Conservation (phyloP, 2,329 filamentous ascomycete species). For the Paraphaeosphaeria sporulosa region DNA sequence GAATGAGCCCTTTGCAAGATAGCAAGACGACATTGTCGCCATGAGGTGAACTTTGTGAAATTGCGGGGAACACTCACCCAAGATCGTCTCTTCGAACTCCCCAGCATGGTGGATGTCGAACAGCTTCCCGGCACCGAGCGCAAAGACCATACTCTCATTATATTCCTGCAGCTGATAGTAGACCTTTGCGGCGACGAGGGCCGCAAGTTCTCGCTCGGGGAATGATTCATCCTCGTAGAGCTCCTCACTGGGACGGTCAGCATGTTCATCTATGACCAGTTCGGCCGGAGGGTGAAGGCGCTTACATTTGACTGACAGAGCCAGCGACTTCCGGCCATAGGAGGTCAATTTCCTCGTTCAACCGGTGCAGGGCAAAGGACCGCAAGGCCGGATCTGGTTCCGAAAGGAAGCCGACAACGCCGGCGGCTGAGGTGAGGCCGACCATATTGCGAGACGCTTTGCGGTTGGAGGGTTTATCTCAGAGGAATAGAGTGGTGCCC, state of each 20-base stretch:
- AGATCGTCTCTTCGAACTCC: conserved; percentile 99
- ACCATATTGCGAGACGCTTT: conserved; percentile 68
- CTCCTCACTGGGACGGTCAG: conserved; percentile 74
- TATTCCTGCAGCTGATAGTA: conserved; percentile 99
- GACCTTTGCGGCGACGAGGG: conserved; percentile 93
- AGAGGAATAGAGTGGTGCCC: conserved; percentile 21
- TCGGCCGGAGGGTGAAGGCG: not conserved
- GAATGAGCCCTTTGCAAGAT: not conserved
- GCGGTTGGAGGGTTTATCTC: conserved; percentile 17
- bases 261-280: conserved; percentile 16
- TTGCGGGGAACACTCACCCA: conserved; percentile 63
- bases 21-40: not conserved
- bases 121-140: conserved; percentile 89
- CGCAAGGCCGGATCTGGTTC: conserved; percentile 95
- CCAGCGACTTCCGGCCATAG: conserved; percentile 98
- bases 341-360: conserved; percentile 96
- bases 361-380: conserved; percentile 90
- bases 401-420: conserved; percentile 91
- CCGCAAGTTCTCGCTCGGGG: conserved; percentile 90
- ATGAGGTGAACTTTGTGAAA: not conserved
- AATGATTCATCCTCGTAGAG: conserved; percentile 97
- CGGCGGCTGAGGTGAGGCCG: conserved; percentile 90
- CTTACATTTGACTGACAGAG: conserved; percentile 91
- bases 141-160: conserved; percentile 99
- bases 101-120: conserved; percentile 91